Percentiles rank a stretch among this genome's conserved stretches.
These are phyloP conservation scores for Glycine latifolia DNA, from an alignment of 306 rosid species.

Conservation along the genomic window DNA sequence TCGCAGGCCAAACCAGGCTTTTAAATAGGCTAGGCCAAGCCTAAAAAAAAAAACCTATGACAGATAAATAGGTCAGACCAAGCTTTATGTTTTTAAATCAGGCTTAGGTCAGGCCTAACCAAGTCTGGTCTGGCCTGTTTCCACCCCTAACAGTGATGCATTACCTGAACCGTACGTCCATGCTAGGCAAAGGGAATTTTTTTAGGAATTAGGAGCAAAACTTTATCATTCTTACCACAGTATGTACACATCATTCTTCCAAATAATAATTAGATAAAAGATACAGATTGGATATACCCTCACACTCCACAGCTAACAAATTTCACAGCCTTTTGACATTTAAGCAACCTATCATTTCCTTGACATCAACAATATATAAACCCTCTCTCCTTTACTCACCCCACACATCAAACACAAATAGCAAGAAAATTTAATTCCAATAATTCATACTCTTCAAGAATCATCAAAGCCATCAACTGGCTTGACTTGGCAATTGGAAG, in stretches of 20 bases:
- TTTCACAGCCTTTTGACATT: conserved; percentile 32
- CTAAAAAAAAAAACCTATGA: too few relatives aligned
- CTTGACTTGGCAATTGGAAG: background rate
- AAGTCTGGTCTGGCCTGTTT: too few relatives aligned
- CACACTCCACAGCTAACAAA: conserved; percentile 31
- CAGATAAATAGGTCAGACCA: too few relatives aligned
- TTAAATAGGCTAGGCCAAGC: too few relatives aligned
- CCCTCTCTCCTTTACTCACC: background rate
- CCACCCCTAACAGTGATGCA: background rate
- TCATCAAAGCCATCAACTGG: conserved; percentile 3
- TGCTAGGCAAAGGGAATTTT: background rate
- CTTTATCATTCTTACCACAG: background rate
- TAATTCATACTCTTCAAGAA: conserved; percentile 16
- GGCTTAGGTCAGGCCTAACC: too few relatives aligned
- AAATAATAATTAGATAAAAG: background rate
- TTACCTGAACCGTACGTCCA: background rate
- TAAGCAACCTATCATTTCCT: conserved; percentile 39
- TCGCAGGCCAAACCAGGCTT: too few relatives aligned
- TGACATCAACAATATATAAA: conserved; percentile 16
- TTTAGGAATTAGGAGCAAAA: background rate
- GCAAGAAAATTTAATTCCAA: background rate
- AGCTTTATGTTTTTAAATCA: too few relatives aligned
- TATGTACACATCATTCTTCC: background rate
- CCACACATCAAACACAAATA: background rate
- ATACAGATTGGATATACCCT: conserved; percentile 10